Conservation (phyloP, 1,139 yeast species). For the Protomyces pachydermus region DNA sequence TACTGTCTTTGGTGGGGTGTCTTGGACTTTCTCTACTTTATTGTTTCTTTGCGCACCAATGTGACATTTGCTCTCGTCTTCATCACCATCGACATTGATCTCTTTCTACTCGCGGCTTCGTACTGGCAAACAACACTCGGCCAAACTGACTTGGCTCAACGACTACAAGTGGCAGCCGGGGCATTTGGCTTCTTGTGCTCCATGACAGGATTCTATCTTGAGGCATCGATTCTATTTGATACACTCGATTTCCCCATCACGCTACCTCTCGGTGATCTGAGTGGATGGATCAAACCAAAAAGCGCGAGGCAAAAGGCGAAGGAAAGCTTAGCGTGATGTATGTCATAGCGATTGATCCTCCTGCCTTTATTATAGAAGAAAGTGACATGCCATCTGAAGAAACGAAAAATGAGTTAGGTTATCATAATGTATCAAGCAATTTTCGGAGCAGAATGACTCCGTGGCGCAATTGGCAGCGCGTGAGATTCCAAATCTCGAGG, state of each 20-base stretch:
- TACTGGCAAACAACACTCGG: constrained; percentile 47
- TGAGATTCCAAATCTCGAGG: constrained; percentile 25
- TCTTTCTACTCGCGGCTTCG: constrained; percentile 55
- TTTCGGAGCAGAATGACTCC: not conserved
- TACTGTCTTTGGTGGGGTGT: constrained; percentile 60
- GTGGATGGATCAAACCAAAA: constrained; percentile 29
- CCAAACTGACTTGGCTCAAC: constrained; percentile 34
- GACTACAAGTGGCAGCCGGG: constrained; percentile 62
- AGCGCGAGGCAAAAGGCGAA: constrained; percentile 5
- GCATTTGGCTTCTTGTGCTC: constrained; percentile 60
- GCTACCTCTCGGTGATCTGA: constrained; percentile 32
- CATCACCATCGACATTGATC: constrained; percentile 52
- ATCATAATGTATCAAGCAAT: too few relatives aligned
- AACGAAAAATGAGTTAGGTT: too few relatives aligned
- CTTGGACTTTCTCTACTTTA: constrained; percentile 53
- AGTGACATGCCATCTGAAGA: too few relatives aligned
- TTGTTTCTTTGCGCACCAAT: constrained; percentile 65
- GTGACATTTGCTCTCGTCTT: constrained; percentile 48
- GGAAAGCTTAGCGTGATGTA: not conserved
- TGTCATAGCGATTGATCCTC: too few relatives aligned
- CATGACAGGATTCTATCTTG: constrained; percentile 51
- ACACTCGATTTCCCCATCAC: constrained; percentile 32
- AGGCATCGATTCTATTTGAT: constrained; percentile 30
- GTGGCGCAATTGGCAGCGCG: constrained; percentile 25
- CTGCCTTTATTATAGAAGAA: too few relatives aligned